Base-by-base conservation (phyloP, 2,329 filamentous ascomycete species). In the Xylariaceae sp. region DNA sequence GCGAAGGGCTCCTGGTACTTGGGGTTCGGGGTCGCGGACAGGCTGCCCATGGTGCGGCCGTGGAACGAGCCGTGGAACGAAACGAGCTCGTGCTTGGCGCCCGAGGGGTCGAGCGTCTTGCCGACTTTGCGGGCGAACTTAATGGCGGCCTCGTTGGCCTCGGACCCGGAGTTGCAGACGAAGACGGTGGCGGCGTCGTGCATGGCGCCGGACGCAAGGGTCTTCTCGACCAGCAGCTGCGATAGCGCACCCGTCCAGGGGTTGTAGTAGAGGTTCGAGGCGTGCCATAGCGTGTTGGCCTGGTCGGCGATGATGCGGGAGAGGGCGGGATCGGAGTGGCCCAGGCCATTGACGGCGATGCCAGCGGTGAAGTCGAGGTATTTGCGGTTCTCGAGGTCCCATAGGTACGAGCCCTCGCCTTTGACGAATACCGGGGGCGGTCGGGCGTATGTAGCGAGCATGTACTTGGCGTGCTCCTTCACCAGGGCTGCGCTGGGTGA, bases 181-280 rank as follows among this genome's bases (percentile, higher is more conserved):
- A 98, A 98, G 2, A 88, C 89, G 42, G 87, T 79, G 16, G 78
- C 73, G 15, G 85, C 89, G 58, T 85, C 79, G 53, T 85, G 80
- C 85, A 97, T 95, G 51, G 76, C 86, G 31, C 89, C 89, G 0
- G 85, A 83, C 55, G 84, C 80, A 40, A 78, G 66, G 0, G 93
- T 98, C 65, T 85, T 83, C 55, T 91, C 78, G 26, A 98, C 79
- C 18, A 98, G 76, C 18, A 89, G 73, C 64, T 93, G 83, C 48
- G 89, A 95, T 39, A 98, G 80, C 2, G 85, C 81, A 24, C 91
- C 91, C 2, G 88, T 96, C 87, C 93, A 96, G 2, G 85, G 85
- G 67, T 97, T 98, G 68, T 96, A 87, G 76, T 97, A 98, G 16
- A 98, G 79, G 65, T 98, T 98, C 9, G 89, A 96, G 35, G 87